Evolutionary conservation across 352 stramenopile species (phyloP).

Genomic region (Globisporangium sylvaticum): DNA sequence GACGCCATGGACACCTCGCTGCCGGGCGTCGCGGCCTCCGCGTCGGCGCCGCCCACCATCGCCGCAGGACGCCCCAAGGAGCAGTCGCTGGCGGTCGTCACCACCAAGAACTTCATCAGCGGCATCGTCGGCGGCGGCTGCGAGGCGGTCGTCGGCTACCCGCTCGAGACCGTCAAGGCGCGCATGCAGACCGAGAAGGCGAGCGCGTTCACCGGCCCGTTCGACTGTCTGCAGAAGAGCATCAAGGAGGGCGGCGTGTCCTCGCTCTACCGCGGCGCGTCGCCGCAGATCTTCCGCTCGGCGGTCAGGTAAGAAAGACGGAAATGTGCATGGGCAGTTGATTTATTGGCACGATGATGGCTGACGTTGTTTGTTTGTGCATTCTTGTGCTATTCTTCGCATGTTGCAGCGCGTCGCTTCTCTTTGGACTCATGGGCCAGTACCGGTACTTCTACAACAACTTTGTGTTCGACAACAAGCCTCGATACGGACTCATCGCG

Average conservation of each 20-base stretch:
- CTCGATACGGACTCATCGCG: conserved; percentile 44
- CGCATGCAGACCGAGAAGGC: conserved; percentile 63
- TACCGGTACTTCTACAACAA: conserved; percentile 72
- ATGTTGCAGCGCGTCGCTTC: conserved; percentile 45
- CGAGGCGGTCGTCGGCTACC: conserved; percentile 60
- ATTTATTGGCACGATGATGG: not conserved
- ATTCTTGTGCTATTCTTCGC: not conserved
- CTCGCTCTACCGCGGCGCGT: conserved; percentile 64
- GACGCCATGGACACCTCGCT: conserved; percentile 17
- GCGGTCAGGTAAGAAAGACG: conserved; percentile 41
- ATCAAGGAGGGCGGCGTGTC: conserved; percentile 42
- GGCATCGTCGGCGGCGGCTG: conserved; percentile 52
- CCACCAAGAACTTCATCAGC: conserved; percentile 60
- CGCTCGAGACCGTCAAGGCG: conserved; percentile 64
- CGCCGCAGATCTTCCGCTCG: conserved; percentile 65
- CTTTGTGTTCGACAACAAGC: conserved; percentile 48
- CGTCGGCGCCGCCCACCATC: not conserved
- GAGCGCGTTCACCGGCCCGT: conserved; percentile 31
- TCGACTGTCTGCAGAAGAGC: conserved; percentile 60
- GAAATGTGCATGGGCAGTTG: not conserved
- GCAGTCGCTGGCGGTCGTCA: conserved; percentile 47
- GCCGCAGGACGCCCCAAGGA: not conserved
- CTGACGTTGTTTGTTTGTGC: not conserved
- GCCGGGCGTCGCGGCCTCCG: conserved; percentile 10
- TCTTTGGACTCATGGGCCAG: conserved; percentile 74